Percentiles rank a stretch among this genome's conserved stretches.
Evolutionary conservation across 2,329 filamentous ascomycete genomes (phyloP).

Genomic region (Knufia petricola): DNA sequence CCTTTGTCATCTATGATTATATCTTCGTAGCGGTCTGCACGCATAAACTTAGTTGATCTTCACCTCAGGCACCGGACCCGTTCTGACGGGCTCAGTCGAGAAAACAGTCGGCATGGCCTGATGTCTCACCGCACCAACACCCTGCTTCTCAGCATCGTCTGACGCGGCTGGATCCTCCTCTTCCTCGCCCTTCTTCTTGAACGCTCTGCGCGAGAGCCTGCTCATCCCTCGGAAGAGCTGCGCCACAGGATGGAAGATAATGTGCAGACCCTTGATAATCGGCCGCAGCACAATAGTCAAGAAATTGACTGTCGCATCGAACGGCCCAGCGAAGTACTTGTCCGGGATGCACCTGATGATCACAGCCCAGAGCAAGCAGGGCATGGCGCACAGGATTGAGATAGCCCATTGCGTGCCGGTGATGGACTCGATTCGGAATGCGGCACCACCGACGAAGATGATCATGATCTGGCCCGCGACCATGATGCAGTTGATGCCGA

Average conservation of each 20-base stretch:
- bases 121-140: neutral
- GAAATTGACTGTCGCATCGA: slow-evolving; percentile 43
- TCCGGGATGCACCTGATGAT: slow-evolving; percentile 78
- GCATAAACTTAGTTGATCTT: neutral
- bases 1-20: neutral
- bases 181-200: slow-evolving; percentile 11
- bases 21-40: neutral
- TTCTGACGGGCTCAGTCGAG: slow-evolving; percentile 1
- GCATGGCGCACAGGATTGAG: slow-evolving; percentile 68
- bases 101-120: slow-evolving; percentile 2
- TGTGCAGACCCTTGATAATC: slow-evolving; percentile 25
- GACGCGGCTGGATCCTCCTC: neutral
- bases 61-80: slow-evolving; percentile 5
- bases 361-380: slow-evolving; percentile 79
- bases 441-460: slow-evolving; percentile 70
- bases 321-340: slow-evolving; percentile 37
- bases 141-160: slow-evolving; percentile 5
- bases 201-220: slow-evolving; percentile 18
- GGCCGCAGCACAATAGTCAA: slow-evolving; percentile 44
- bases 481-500: slow-evolving; percentile 77
- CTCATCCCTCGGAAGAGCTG: slow-evolving; percentile 21
- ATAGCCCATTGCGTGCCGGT: slow-evolving; percentile 75
- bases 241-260: slow-evolving; percentile 26
- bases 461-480: slow-evolving; percentile 83
- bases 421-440: slow-evolving; percentile 65